Evolutionary conservation across 192 early-diverging fungal genomes (phyloP).

Genomic region (Coemansia sp.): DNA sequence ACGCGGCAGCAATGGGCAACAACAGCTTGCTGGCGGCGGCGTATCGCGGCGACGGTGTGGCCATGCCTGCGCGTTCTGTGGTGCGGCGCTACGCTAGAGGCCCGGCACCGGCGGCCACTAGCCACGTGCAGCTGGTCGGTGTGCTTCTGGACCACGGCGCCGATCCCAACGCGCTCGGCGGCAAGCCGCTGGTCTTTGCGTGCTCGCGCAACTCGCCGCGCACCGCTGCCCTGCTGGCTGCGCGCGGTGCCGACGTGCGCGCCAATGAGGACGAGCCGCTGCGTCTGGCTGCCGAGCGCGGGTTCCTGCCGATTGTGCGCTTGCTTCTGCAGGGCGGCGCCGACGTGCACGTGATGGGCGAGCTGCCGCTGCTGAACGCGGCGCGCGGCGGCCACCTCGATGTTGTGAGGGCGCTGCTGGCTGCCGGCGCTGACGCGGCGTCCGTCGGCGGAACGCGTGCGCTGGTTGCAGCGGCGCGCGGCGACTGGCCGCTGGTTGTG

Average conservation of each 20-base stretch:
- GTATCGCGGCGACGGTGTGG: slow-evolving; percentile 45
- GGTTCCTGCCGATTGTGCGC: slow-evolving; percentile 5
- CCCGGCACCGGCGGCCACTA: not conserved
- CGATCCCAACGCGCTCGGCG: slow-evolving; percentile 24
- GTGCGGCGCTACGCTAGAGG: slow-evolving; percentile 11
- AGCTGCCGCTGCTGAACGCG: not conserved
- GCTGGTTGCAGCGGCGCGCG: slow-evolving; percentile 42
- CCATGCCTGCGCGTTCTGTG: slow-evolving; percentile 4
- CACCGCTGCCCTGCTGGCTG: slow-evolving; percentile 26
- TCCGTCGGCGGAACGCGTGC: slow-evolving; percentile 24
- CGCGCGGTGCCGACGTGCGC: slow-evolving; percentile 27
- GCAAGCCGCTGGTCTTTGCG: slow-evolving; percentile 35
- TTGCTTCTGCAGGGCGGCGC: slow-evolving; percentile 10
- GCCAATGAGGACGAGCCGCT: slow-evolving; percentile 29
- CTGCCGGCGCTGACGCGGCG: slow-evolving; percentile 23
- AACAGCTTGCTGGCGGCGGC: slow-evolving; percentile 44
- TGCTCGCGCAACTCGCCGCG: slow-evolving; percentile 25
- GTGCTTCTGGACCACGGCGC: slow-evolving; percentile 43
- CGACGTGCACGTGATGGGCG: slow-evolving; percentile 8
- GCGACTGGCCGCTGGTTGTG: slow-evolving; percentile 43
- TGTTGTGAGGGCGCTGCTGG: slow-evolving; percentile 25
- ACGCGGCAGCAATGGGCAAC: slow-evolving; percentile 26
- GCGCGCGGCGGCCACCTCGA: slow-evolving; percentile 6
- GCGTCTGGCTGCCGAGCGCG: slow-evolving; percentile 14
- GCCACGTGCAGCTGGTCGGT: slow-evolving; percentile 29